These are phyloP conservation scores for Cinnamomum chago DNA, from an alignment of 164 flowering plant species.

Conservation along the genomic window DNA sequence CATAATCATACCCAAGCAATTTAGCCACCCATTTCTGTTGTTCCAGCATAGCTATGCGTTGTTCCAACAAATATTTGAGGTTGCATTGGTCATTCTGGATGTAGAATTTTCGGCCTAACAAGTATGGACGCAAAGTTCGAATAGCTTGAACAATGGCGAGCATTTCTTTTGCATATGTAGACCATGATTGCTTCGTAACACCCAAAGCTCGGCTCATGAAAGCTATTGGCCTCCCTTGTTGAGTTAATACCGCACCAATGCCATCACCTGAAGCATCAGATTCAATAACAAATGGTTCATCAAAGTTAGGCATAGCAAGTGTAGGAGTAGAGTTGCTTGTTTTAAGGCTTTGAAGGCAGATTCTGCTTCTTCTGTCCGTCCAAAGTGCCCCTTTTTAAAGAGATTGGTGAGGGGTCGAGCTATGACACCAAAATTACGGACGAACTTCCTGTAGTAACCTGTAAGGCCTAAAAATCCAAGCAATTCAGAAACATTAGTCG, in stretches of 20 bases:
- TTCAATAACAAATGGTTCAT: neutral
- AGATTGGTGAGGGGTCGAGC: slow-evolving; percentile 2
- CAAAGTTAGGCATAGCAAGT: slow-evolving; percentile 1
- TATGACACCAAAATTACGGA: neutral
- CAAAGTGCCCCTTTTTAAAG: neutral
- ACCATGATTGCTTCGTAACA: neutral
- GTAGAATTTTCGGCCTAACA: neutral
- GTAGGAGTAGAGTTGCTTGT: neutral
- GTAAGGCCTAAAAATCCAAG: neutral
- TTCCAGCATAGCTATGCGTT: neutral
- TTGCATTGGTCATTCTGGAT: neutral
- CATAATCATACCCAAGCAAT: slow-evolving; percentile 6
- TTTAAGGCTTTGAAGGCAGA: slow-evolving; percentile 1
- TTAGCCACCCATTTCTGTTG: slow-evolving; percentile 3
- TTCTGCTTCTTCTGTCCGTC: neutral
- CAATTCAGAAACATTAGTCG: neutral
- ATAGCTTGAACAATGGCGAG: neutral
- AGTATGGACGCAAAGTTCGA: neutral
- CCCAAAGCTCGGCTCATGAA: too few relatives aligned
- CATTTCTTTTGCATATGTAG: neutral
- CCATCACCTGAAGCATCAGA: too few relatives aligned
- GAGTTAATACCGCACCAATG: too few relatives aligned
- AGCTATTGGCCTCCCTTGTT: too few relatives aligned
- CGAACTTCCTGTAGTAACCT: slow-evolving; percentile 8
- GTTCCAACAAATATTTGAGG: slow-evolving; percentile 1